phyloP scores from a whole-genome alignment of 164 flowering plant species.

The Sedum album region DNA sequence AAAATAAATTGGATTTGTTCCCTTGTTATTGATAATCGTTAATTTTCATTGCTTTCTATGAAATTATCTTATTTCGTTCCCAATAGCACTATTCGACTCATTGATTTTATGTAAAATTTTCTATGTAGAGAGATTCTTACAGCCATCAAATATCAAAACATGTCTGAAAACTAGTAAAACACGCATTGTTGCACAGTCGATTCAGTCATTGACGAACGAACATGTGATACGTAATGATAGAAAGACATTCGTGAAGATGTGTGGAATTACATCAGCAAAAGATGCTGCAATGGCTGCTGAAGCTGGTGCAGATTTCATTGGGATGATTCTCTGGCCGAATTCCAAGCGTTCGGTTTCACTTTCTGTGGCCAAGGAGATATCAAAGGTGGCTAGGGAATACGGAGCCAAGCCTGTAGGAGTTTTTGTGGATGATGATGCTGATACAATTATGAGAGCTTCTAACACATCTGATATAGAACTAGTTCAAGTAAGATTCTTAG shows the following conservation, averaged over 20 bases:
- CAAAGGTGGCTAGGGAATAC: constrained; percentile 57
- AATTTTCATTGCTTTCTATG: background rate
- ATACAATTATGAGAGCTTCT: constrained; percentile 55
- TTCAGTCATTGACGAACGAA: background rate
- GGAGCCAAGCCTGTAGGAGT: constrained; percentile 94
- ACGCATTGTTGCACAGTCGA: background rate
- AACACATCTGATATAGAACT: constrained; percentile 58
- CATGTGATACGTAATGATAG: background rate
- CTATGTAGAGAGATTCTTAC: background rate
- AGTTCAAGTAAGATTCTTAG: constrained; percentile 51
- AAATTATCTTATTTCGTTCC: background rate
- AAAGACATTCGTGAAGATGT: constrained; percentile 67
- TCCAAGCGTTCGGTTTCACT: constrained; percentile 83
- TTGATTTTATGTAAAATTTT: background rate
- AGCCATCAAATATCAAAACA: background rate
- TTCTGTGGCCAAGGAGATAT: constrained; percentile 68
- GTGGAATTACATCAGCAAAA: constrained; percentile 71
- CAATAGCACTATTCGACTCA: background rate
- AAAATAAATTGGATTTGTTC: too few relatives aligned
- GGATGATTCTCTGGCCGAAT: constrained; percentile 95
- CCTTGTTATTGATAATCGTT: background rate
- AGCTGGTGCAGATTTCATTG: constrained; percentile 75
- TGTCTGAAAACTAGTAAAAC: background rate
- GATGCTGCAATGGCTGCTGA: constrained; percentile 78
- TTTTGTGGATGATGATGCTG: constrained; percentile 84